Evolutionary conservation across 441 rosid genomes (phyloP), one percentile per base, ranked within the genome.

Genomic region (Erodium trifolium): DNA sequence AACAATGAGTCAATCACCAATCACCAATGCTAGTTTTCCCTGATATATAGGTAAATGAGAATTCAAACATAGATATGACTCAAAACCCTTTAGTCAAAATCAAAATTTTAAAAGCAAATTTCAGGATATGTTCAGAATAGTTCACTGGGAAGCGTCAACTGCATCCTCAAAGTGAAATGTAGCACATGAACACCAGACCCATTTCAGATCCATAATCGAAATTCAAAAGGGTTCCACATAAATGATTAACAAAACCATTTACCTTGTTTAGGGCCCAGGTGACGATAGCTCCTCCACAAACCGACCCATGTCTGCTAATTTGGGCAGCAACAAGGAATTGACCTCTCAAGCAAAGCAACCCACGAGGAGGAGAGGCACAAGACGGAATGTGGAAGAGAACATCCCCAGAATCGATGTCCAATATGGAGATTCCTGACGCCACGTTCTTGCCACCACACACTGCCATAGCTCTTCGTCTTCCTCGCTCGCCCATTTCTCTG

Each of bases 241-340:
- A 59, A 41, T 17, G 14, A 8, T 23, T 10, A 3, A 29, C 14
- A 13, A 63, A 63, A 23, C 2, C 37, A 13, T 63, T 18, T 64
- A 81, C 88, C 86, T 81, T 85, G 70, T 81, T 75, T 72, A 85
- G 70, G 14, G 77, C 57, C 88, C 88, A 85, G 43, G 77, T 72
- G 59, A 79, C 78, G 71, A 85, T 71, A 47, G 82, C 74, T 8
- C 86, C 88, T 45, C 80, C 82, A 27, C 85, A 85, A 39, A 85
- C 73, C 39, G 85, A 82, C 17, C 80, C 82, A 72, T 81, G 81
- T 66, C 66, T 78, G 66, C 70, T 79, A 59, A 76, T 67, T 66
- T 81, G 86, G 59, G 86, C 79, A 81, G 86, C 86, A 1, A 79
- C 78, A 41, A 85, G 78, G 67, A 77, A 79, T 64, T 75, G 79